Evolutionary conservation across 2,329 filamentous ascomycete genomes (phyloP), one percentile per base, ranked within the genome.

Genomic region (Huntiella moniliformis): DNA sequence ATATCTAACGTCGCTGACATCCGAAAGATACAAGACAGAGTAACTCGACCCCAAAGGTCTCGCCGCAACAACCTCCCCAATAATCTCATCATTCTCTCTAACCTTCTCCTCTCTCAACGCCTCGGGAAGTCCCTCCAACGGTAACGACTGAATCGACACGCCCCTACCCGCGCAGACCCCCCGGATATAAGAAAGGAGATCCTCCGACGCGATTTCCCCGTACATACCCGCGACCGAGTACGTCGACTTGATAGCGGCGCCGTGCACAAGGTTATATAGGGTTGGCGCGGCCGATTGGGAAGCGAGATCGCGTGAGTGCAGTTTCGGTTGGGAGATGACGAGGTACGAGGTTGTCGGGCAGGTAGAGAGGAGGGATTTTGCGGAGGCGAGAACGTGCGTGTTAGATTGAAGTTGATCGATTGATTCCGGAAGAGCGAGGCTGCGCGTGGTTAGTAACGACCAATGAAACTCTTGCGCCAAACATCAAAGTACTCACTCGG

Each of bases 291-390:
- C 65, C 63, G 53, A 64, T 62, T 39, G 39, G 4, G 43, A 49
- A 12, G 38, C 42, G 55, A 88, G 77, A 59, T 93, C 84, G 51
- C 68, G 66, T 37, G 76, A 71, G 53, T 78, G 76, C 47, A 86
- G 68, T 53, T 81, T 80, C 8, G 82, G 77, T 58, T 94, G 85
- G 28, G 76, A 74, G 51, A 92, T 71, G 53, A 95, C 60, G 48
- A 92, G 65, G 63, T 94, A 94, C 54, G 72, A 72, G 43, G 77
- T 70, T 15, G 82, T 85, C 2, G 80, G 79, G 61, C 85, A 93
- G 45, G 63, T 61, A 35, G 67, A 65, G 18, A 93, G 71, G 43
- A 77, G 57, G n/a, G 61, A 53, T 50, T 67, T 63, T 17, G 66
- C 62, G 8, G 63, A 58, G 15, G 60, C 54, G 38, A 68, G 52